Evolutionary conservation across 257 asterid species (phyloP).

Genomic region (Solanum dulcamara): DNA sequence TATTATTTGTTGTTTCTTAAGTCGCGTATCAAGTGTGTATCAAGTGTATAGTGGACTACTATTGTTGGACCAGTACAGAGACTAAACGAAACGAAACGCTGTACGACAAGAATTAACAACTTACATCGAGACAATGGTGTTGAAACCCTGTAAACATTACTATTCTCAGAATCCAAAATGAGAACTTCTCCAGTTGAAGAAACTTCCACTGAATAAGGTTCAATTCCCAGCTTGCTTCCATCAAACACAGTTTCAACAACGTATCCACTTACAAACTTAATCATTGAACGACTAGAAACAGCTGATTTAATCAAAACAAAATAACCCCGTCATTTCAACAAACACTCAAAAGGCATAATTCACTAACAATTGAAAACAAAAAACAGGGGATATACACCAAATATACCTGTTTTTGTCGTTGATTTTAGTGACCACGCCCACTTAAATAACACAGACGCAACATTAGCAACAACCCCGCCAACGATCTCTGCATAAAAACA

Average conservation of each 20-base stretch:
- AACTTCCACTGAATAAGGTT: conserved; percentile 60
- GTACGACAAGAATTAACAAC: conserved; percentile 7
- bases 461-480: conserved; percentile 72
- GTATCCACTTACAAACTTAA: conserved; percentile 92
- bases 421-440: conserved; percentile 82
- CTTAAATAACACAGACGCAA: conserved; percentile 67
- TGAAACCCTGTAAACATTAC: conserved; percentile 83
- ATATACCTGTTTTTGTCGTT: conserved; percentile 47
- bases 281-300: conserved; percentile 73
- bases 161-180: conserved; percentile 64
- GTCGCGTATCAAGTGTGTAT: too few species aligned
- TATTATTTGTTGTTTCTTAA: too few species aligned
- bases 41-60: too few species aligned
- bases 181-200: conserved; percentile 66
- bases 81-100: not conserved
- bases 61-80: too few species aligned
- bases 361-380: conserved; percentile 7
- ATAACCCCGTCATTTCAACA: not conserved
- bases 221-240: conserved; percentile 90
- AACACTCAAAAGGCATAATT: not conserved
- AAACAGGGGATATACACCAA: not conserved
- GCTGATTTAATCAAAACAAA: conserved; percentile 27
- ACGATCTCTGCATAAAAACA: conserved; percentile 46
- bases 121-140: conserved; percentile 75
- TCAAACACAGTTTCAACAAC: conserved; percentile 92